Base-by-base conservation (phyloP, 1,284 basidiomycete genomes). In the Caloboletus firmus region DNA sequence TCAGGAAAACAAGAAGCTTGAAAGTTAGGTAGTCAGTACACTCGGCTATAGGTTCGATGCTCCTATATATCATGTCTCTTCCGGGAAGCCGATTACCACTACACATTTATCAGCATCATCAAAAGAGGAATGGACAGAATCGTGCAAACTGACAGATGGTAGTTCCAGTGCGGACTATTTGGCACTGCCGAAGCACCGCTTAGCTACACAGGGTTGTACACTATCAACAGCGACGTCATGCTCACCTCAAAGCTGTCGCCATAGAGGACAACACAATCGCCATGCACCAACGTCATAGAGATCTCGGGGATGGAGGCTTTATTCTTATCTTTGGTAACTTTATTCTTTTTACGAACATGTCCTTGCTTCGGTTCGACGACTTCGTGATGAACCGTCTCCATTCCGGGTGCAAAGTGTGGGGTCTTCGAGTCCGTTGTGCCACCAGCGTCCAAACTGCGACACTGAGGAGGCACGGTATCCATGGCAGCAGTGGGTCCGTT, bases 231-330 rank as follows among this genome's bases (percentile, higher is more conserved):
- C 12, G n/a, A 45, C 12, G 30, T 35, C 37, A 37, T 13, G 56
- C 77, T 56, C 59, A 83, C 84, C 74, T 83, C 78, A 54, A 81
- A 81, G 34, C 79, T 74, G 54, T 78, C 76, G 3, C 82, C 81
- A 24, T 57, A 70, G 39, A 84, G 65, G 34, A 83, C 61, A 7
- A 81, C 59, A 50, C 78, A 67, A 62, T 85, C 83, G 0, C 83
- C 83, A 59, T 85, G 84, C 22, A 84, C 75, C 49, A 85, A 70
- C 12, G 77, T 79, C 26, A 83, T 57, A 20, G 74, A 69, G 24
- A 79, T 62, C 30, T 59, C 53, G 34, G 71, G 62, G 7, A 47
- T 28, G n/a, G 54, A 42, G 11, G 52, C 18, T 55, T 61, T 66
- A 45, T 1, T 51, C 53, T 58, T 72, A 41, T 52, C 44, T 30